Evolutionary conservation across 371 early-diverging fungal species (phyloP), one percentile per base, ranked within the genome.

Genomic region (Conidiobolus incongruus): DNA sequence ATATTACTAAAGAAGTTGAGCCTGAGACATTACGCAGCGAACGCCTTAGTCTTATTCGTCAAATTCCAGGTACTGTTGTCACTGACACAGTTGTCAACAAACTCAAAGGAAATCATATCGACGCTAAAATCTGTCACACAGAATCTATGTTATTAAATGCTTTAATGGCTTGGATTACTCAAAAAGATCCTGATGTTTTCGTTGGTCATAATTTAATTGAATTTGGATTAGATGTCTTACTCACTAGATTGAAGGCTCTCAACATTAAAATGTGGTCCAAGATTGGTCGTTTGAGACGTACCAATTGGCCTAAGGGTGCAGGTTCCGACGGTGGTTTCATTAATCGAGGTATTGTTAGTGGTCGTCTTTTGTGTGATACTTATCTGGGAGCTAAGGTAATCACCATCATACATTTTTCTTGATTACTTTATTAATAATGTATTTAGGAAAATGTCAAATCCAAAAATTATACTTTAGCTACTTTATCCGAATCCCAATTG

Each of bases 181-280:
- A 62, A 30, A 36, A 54, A 13, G 98, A 97, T 52, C 96, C 96
- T 0, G 98, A 97, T 60, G 68, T 97, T 1, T 58, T 94, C 42
- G 81, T 92, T n/a, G 93, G 95, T 20, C 98, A 97, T 63, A 94
- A 95, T 53, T 81, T 94, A 61, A 62, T 81, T 41, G 89, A 85
- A 7, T 85, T 90, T 52, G 91, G 84, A 50, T 64, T 97, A 33
- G 90, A 89, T 45, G 77, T 93, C 7, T 59, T 97, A 2, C 56
- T 95, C 36, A 82, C 84, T 52, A 77, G 97, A n/a, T 79, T 95
- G 84, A 85, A 87, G 46, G 65, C 59, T 6, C 60, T 72, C 17
- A 72, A 75, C 15, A 63, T 76, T 6, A 68, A 69, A 26, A 53
- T 65, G 47, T 78, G 97, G 97, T 78, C 80, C 1, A 59, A 65